Evolutionary conservation across 495 filamentous ascomycete genomes (phyloP), one percentile per base, ranked within the genome.

Genomic region (Aspergillus carlsbadensis): DNA sequence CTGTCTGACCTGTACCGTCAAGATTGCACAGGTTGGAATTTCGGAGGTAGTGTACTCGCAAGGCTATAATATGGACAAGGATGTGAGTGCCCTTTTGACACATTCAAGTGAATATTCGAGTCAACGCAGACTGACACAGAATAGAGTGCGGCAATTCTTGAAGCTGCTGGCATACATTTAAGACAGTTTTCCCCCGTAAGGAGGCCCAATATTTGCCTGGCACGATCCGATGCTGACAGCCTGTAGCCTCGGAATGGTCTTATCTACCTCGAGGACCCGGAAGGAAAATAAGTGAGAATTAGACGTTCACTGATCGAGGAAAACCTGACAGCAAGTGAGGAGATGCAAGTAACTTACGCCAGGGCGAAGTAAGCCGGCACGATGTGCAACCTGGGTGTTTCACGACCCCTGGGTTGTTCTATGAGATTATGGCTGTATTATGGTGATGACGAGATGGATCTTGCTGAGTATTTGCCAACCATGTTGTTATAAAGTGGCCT

Each of bases 1-100:
- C 11, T 98, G 94, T 63, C 78, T 98, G 76, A 98, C 94, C n/a
- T 98, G 94, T 69, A 93, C 89, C 59, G 92, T 98, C 73, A 98
- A 98, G 70, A 97, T 98, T 64, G 85, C 88, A 7, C 94, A 98
- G 72, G 91, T 97, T 21, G 94, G 94, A 0, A 96, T 98, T 29
- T 84, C 79, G 20, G 94, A 98, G 76, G 94, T 98, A 22, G 94
- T 98, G 24, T 98, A 95, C 67, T 89, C 83, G 44, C 87, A 94
- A 65, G 84, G 90, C 6, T 98, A 98, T 64, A 91, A 89, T 57
- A 96, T 98, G 89, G 94, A 98, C 69, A 76, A 71, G 21, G 82
- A 80, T 55, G 82, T 84, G 61, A 57, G 72, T 52, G 42, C 14
- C 26, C 33, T 17, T n/a, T n/a, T n/a, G n/a, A n/a, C n/a, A n/a